Percentiles rank a stretch among this genome's conserved stretches.
These are phyloP conservation scores for Pezicula radicicola DNA, from an alignment of 2,329 filamentous ascomycete species.

Conservation along the genomic window DNA sequence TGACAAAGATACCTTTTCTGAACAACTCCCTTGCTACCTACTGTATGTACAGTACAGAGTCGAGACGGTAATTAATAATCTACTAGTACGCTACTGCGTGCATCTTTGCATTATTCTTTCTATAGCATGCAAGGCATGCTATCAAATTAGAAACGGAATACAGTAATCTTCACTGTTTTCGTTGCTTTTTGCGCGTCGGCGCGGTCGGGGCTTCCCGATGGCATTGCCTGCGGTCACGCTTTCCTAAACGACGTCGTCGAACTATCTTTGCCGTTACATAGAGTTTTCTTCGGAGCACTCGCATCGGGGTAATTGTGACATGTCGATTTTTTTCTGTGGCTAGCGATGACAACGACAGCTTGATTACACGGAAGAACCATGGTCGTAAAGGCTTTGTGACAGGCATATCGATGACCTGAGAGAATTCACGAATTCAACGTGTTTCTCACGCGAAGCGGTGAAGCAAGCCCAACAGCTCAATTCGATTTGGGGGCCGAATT, in stretches of 20 bases:
- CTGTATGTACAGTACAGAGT: too few species aligned
- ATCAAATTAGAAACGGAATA: neutral
- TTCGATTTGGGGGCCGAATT: too few species aligned
- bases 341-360: neutral
- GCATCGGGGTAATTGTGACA: neutral
- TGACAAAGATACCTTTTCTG: too few species aligned
- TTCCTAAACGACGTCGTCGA: too few species aligned
- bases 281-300: neutral
- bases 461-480: too few species aligned
- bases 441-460: too few species aligned
- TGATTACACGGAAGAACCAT: neutral
- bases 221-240: neutral
- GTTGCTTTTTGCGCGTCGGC: neutral
- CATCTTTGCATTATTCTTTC: neutral
- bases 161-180: too few species aligned
- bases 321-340: neutral
- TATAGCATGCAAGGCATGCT: neutral
- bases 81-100: neutral
- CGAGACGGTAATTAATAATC: neutral
- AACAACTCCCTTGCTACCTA: too few species aligned
- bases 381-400: neutral
- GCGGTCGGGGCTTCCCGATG: neutral
- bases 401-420: neutral
- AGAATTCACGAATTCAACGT: too few species aligned
- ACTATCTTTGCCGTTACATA: neutral